phyloP scores from a whole-genome alignment of 768 basidiomycete species.

The Calocybe gangraenosa region DNA sequence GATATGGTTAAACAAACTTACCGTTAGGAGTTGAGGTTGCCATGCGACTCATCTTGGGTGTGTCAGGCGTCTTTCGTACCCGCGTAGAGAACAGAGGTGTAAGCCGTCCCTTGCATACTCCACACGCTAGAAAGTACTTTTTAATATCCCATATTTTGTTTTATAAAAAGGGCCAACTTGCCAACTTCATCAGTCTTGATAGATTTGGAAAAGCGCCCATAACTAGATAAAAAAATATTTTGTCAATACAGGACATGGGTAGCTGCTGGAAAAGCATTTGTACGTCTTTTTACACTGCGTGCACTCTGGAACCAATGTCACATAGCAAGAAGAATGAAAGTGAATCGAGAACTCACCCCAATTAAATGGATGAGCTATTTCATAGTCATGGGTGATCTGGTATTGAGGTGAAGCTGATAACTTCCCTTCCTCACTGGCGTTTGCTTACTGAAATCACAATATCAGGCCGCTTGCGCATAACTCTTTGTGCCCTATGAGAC shows the following conservation, averaged over 20 bases:
- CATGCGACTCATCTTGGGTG: slow-evolving; percentile 36
- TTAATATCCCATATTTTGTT: background rate
- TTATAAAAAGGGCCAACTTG: slow-evolving; percentile 26
- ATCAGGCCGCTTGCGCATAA: slow-evolving; percentile 65
- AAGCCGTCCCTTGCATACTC: slow-evolving; percentile 60
- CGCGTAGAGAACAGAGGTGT: slow-evolving; percentile 50
- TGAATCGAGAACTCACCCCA: slow-evolving; percentile 53
- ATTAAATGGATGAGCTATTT: slow-evolving; percentile 66
- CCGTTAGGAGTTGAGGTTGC: slow-evolving; percentile 45
- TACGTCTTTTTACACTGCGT: slow-evolving; percentile 60
- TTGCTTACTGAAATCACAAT: slow-evolving; percentile 63
- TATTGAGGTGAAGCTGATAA: background rate
- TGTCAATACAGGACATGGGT: background rate
- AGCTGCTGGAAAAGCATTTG: slow-evolving; percentile 17
- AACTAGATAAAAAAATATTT: slow-evolving; percentile 40
- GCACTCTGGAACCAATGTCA: slow-evolving; percentile 44
- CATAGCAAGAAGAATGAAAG: slow-evolving; percentile 4
- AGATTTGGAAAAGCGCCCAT: slow-evolving; percentile 72
- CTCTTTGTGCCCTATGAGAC: slow-evolving; percentile 54
- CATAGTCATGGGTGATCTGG: slow-evolving; percentile 73
- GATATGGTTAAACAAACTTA: slow-evolving; percentile 13
- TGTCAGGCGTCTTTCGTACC: slow-evolving; percentile 27
- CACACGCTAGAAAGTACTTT: slow-evolving; percentile 46
- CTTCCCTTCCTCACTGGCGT: background rate
- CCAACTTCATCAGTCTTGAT: slow-evolving; percentile 63